Base-by-base conservation (phyloP, 2,329 filamentous ascomycete genomes). In the Lecanicillium sp. region DNA sequence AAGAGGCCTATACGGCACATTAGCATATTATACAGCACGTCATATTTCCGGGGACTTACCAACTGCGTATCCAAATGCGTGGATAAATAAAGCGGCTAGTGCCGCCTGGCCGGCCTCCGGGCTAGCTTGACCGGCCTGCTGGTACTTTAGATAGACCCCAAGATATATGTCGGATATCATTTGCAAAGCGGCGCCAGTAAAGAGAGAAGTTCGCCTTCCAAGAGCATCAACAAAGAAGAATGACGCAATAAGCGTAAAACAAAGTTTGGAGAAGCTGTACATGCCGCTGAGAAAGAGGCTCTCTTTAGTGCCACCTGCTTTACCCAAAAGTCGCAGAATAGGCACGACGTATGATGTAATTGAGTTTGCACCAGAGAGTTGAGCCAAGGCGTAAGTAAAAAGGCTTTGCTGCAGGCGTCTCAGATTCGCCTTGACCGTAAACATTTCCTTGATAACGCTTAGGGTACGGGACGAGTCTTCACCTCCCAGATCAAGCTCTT, bases 201-300 rank as follows among this genome's bases (percentile, higher is more conserved):
- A 61, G 1, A 67, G 52, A 5, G 55, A 59, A 14, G 52, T 56
- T 11, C 61, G 53, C 10, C 62, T 56, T 2, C 66, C 65, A 4
- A 70, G 50, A 9, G 60, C 61, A 36, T 69, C 66, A 17, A 68
- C 58, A 41, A 69, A 60, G 47, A 68, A 62, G 40, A 70, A 61
- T 3, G 57, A 58, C 4, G 64, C 63, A 10, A 63, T 58, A 2
- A 69, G 37, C 5, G 56, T 57, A 42, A 56, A 65, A 36, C 58
- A 58, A 39, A 70, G 61, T 46, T 68, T 71, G 29, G 62, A 52
- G 32, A 69, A 47, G 9, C 54, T 55, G 37, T 69, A 69, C 50
- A 70, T 64, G 37, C 57, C 60, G 2, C 54, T 61, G 2, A 67
- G 48, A 33, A 68, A 63, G 7, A 70, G 51, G 15, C 48, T 57